Conservation (phyloP, 768 basidiomycete genomes). For the Hericium coralloides region DNA sequence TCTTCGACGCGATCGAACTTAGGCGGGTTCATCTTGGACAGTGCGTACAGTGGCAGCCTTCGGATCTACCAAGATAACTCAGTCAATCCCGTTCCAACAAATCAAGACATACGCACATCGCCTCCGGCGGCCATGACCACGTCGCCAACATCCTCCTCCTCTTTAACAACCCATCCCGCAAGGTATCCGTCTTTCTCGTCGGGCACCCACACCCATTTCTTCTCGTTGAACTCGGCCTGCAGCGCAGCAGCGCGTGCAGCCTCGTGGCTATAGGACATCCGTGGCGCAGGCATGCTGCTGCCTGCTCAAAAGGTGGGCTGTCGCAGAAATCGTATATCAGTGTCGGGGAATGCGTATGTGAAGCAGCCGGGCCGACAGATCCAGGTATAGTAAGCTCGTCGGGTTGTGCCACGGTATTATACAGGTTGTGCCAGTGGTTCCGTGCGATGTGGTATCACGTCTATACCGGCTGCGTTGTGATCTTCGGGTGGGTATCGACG, state of each 20-base stretch:
- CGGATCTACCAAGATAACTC: constrained; percentile 36
- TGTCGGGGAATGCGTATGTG: neutral
- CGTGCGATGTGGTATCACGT: neutral
- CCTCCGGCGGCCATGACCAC: constrained; percentile 80
- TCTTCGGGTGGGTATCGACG: neutral
- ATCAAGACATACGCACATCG: constrained; percentile 43
- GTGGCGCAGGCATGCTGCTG: constrained; percentile 24
- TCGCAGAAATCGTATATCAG: neutral
- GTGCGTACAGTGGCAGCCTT: constrained; percentile 63
- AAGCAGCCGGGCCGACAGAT: neutral
- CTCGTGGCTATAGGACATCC: constrained; percentile 40
- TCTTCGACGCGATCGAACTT: constrained; percentile 98
- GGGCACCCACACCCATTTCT: constrained; percentile 98
- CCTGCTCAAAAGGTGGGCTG: neutral
- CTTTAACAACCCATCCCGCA: constrained; percentile 87
- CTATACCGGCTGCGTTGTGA: neutral
- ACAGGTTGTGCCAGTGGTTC: neutral
- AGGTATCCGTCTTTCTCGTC: constrained; percentile 90
- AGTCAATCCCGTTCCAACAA: constrained; percentile 19
- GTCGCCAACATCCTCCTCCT: constrained; percentile 75
- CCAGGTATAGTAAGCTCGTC: neutral
- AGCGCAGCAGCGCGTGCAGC: constrained; percentile 78
- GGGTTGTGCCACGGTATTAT: neutral
- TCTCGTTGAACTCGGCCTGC: constrained; percentile 96
- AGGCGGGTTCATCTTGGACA: constrained; percentile 97